Evolutionary conservation across 2,329 filamentous ascomycete genomes (phyloP).

Genomic region (Blastomyces emzantsi): DNA sequence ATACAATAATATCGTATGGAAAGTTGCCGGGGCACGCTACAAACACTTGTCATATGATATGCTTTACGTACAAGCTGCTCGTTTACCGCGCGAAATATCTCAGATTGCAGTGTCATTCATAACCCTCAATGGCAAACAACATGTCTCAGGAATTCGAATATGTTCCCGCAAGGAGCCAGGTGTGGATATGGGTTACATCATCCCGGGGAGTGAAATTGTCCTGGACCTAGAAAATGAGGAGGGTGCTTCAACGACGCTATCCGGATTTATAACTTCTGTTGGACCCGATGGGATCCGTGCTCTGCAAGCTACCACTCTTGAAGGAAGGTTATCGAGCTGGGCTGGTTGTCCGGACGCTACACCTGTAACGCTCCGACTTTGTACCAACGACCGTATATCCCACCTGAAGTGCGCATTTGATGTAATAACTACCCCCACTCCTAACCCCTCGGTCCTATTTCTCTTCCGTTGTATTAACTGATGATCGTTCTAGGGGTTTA

Average conservation of each 20-base stretch:
- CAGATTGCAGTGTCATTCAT: conserved; percentile 15
- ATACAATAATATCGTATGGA: conserved; percentile 11
- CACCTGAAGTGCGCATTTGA: conserved; percentile 17
- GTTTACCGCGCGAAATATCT: conserved; percentile 10
- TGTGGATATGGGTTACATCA: conserved; percentile 14
- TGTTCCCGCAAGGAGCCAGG: conserved; percentile 5
- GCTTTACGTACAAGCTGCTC: conserved; percentile 14
- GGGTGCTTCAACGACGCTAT: conserved; percentile 7
- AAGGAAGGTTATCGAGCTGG: conserved; percentile 16
- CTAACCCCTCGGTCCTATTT: not conserved
- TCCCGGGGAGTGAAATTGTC: conserved; percentile 9
- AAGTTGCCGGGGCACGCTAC: conserved; percentile 4
- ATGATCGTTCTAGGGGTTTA: conserved; percentile 15
- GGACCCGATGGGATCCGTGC: conserved; percentile 18
- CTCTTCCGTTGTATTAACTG: not conserved
- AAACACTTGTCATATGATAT: conserved; percentile 11
- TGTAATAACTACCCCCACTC: conserved; percentile 11
- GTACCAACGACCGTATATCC: conserved; percentile 16
- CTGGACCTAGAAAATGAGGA: conserved; percentile 8
- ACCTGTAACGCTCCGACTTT: conserved; percentile 17
- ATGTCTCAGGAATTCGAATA: conserved; percentile 16
- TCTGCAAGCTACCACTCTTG: conserved; percentile 13
- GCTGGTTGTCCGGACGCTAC: conserved; percentile 14
- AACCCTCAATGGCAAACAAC: conserved; percentile 12
- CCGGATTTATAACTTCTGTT: conserved; percentile 16